Base-by-base conservation (phyloP, 177 flowering plant genomes). In the Vitis hybrid region DNA sequence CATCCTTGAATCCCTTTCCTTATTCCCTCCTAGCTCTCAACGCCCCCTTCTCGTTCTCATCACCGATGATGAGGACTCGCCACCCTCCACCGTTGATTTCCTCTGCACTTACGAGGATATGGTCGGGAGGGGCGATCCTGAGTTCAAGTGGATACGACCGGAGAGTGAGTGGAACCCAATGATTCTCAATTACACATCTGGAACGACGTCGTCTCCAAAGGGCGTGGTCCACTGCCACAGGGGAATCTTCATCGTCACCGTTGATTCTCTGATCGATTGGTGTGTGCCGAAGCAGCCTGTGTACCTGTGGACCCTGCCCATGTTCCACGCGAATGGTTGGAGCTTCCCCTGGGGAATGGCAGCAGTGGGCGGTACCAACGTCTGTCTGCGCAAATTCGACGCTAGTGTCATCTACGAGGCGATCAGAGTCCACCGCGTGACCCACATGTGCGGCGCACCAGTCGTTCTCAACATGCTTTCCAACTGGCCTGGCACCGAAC, bases 381-480 rank as follows among this genome's bases (percentile, higher is more conserved):
- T 79, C 22, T 79, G 78, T 53, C 31, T 79, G 22, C 73, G 78
- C 1, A 75, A 67, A 55, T 60, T 69, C 70, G 73, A 76, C 48
- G 74, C 74, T 2, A 22, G 53, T 2, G 14, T 5, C 3, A 66
- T 79, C 48, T 79, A 68, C 58, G 3, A 45, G 16, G 10, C 53
- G 61, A 79, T 79, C n/a, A 55, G 22, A 10, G 7, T 14, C 33
- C 70, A 79, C 16, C 55, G 66, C 10, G 81, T 79, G 16, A 79
- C 76, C 6, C 81, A 78, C 74, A 72, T 78, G 78, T 78, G 76
- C 57, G 77, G 78, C 7, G 78, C 78, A 11, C 81, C 78, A 0
- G 77, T 78, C 48, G 75, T 78, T 51, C 72, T 78, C 65, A 72
- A 78, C 76, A 72, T 75, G 72, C 63, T 79, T 5, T 20, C 74